These are phyloP conservation scores for Petunia hybrid DNA, from an alignment of 305 asterid genomes.

Conservation along the genomic window DNA sequence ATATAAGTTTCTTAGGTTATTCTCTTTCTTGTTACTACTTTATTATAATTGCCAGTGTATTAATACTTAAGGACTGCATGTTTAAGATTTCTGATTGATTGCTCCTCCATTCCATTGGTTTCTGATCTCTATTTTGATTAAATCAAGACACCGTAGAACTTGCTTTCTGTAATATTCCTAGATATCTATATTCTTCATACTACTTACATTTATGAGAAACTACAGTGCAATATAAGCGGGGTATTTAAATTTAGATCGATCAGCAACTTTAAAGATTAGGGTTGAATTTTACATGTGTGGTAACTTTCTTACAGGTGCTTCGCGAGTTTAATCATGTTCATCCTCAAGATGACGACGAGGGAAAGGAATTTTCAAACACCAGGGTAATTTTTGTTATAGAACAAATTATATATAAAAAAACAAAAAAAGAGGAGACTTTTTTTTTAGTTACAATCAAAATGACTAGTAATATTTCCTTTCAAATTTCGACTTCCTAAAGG, in stretches of 20 bases:
- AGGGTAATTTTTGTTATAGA: slow-evolving; percentile 62
- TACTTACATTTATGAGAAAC: slow-evolving; percentile 1
- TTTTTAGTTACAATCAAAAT: neutral
- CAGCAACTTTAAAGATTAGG: neutral
- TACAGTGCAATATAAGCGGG: neutral
- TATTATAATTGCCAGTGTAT: neutral
- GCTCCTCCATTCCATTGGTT: neutral
- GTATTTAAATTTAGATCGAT: slow-evolving; percentile 6
- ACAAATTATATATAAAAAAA: neutral
- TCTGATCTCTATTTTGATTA: neutral
- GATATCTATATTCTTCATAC: neutral
- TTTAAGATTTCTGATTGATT: neutral
- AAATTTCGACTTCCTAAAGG: slow-evolving; percentile 22
- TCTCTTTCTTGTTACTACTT: neutral
- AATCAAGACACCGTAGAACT: neutral
- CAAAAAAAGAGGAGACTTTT: neutral
- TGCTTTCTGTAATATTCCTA: neutral
- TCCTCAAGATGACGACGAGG: slow-evolving; percentile 95
- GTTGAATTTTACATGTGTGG: slow-evolving; percentile 27
- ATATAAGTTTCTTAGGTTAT: neutral
- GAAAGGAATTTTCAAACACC: slow-evolving; percentile 85
- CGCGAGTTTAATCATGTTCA: slow-evolving; percentile 96
- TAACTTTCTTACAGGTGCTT: slow-evolving; percentile 66
- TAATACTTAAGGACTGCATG: neutral
- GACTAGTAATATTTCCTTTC: neutral